These are phyloP conservation scores for Aspergillus sclerotioniger DNA, from an alignment of 495 filamentous ascomycete genomes.

Conservation along the genomic window DNA sequence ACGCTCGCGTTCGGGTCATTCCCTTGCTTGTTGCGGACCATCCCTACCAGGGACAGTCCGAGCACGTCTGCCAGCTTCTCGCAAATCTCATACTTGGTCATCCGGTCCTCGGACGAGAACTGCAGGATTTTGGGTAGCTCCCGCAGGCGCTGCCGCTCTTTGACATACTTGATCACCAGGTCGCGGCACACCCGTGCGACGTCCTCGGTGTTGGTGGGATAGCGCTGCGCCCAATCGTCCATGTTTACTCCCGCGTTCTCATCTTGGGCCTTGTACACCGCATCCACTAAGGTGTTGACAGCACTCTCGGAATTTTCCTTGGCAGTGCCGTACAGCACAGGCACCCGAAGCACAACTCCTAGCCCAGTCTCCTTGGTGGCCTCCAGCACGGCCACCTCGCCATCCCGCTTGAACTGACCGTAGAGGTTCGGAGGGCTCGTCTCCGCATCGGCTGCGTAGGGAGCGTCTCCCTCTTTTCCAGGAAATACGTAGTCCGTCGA, in stretches of 20 bases:
- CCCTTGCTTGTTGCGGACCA: conserved; percentile 69
- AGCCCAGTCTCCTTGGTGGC: conserved; percentile 51
- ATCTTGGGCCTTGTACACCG: conserved; percentile 65
- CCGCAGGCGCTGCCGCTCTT: conserved; percentile 35
- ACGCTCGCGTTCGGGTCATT: conserved; percentile 73
- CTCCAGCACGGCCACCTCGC: conserved; percentile 70
- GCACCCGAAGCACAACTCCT: conserved; percentile 77
- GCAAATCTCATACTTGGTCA: conserved; percentile 92
- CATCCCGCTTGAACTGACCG: conserved; percentile 83
- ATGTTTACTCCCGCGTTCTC: conserved; percentile 63
- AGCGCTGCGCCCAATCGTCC: conserved; percentile 86
- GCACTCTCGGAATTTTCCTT: conserved; percentile 66
- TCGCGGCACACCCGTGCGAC: conserved; percentile 77
- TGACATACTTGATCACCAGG: conserved; percentile 66
- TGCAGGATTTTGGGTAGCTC: conserved; percentile 73
- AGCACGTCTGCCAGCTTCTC: conserved; percentile 76
- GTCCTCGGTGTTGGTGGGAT: conserved; percentile 85
- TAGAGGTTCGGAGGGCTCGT: conserved; percentile 80
- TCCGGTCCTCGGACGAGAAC: conserved; percentile 82
- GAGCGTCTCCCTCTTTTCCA: conserved; percentile 77
- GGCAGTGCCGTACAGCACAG: conserved; percentile 77
- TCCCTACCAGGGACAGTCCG: conserved; percentile 68
- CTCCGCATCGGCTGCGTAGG: conserved; percentile 65
- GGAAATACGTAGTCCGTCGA: conserved; percentile 95
- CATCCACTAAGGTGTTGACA: conserved; percentile 75